These are phyloP conservation scores for Murraya paniculata DNA, from an alignment of 345 rosid genomes.

Conservation along the genomic window DNA sequence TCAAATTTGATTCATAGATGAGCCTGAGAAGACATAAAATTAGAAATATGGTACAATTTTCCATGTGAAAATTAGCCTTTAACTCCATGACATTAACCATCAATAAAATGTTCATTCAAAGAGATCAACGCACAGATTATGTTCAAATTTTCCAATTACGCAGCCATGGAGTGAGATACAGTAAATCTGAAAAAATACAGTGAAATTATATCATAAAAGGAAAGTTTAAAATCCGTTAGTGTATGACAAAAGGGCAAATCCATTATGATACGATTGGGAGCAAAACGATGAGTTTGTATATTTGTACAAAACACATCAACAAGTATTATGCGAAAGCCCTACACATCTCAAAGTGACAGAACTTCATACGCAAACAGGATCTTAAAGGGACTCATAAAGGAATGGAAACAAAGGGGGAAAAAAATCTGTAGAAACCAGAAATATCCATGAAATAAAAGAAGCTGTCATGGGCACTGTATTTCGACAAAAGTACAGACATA, in stretches of 20 bases:
- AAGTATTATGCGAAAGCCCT: neutral
- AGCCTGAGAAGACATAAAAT: neutral
- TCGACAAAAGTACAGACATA: conserved; percentile 34
- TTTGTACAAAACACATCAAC: conserved; percentile 2
- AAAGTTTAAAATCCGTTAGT: neutral
- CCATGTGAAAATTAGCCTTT: neutral
- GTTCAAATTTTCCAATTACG: too few relatives aligned
- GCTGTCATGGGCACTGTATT: conserved; percentile 11
- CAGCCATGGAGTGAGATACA: too few relatives aligned
- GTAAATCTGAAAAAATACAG: too few relatives aligned
- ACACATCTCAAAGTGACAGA: conserved; percentile 7
- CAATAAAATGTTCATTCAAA: neutral
- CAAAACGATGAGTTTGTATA: neutral
- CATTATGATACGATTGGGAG: neutral
- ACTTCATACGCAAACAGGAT: neutral
- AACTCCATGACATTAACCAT: neutral
- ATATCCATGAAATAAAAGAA: conserved; percentile 16
- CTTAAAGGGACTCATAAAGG: neutral
- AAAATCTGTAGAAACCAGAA: neutral
- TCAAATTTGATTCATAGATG: neutral
- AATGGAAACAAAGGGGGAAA: neutral
- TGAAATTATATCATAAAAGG: neutral
- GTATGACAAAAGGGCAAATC: neutral
- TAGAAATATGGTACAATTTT: neutral
- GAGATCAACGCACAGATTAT: too few relatives aligned